A percentile compares a stretch with the other conserved stretches of the same genome.
These are phyloP conservation scores for Xerocomellus amylosporus DNA, from an alignment of 768 basidiomycete genomes.

Conservation along the genomic window DNA sequence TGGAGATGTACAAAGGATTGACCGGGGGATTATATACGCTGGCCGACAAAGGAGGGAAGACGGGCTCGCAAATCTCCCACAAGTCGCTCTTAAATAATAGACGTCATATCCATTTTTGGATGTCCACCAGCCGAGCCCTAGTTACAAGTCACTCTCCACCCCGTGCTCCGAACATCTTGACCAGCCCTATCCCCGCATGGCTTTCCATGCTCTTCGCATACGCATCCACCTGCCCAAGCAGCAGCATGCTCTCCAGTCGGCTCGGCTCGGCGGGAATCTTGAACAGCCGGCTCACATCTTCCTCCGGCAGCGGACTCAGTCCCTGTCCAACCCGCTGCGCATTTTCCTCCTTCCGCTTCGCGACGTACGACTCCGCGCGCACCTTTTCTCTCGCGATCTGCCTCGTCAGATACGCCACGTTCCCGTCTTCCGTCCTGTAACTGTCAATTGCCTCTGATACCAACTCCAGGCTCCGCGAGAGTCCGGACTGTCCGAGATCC, in stretches of 20 bases:
- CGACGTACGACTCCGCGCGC: constrained; percentile 73
- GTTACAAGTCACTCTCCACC: constrained; percentile 21
- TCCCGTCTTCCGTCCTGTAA: constrained; percentile 89
- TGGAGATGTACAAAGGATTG: constrained; percentile 15
- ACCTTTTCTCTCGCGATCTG: constrained; percentile 85
- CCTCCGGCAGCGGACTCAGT: constrained; percentile 80
- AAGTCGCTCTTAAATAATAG: not conserved
- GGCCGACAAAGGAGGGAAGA: not conserved
- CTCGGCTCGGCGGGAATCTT: constrained; percentile 88
- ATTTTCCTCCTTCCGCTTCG: constrained; percentile 90
- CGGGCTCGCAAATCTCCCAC: not conserved
- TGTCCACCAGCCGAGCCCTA: not conserved
- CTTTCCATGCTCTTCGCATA: constrained; percentile 75
- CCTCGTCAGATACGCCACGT: constrained; percentile 81
- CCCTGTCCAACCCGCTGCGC: constrained; percentile 75
- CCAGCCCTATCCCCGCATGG: constrained; percentile 56
- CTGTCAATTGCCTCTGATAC: constrained; percentile 82
- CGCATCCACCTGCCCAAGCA: constrained; percentile 85
- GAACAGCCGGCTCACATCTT: constrained; percentile 80
- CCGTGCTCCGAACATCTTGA: constrained; percentile 82
- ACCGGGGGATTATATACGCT: constrained; percentile 13
- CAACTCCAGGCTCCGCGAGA: constrained; percentile 77
- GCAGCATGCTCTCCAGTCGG: constrained; percentile 79
- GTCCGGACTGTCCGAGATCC: constrained; percentile 64
- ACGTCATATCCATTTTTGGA: not conserved